Conservation (phyloP, 2,329 filamentous ascomycete species). For the Phoma herbarum region DNA sequence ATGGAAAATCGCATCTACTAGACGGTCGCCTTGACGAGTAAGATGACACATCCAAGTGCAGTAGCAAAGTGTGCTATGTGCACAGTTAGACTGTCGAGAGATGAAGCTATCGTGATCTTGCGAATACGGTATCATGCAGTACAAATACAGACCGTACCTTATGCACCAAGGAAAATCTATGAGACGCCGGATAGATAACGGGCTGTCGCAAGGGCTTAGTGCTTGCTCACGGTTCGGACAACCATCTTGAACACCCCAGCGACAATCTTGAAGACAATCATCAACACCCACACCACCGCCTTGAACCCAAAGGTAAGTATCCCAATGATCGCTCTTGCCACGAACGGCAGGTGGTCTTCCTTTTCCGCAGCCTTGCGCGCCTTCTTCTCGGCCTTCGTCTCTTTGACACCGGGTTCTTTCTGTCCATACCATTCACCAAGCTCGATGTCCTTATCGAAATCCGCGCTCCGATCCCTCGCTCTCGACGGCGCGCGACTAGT, state of each 20-base stretch:
- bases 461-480: slow-evolving; percentile 13
- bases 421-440: slow-evolving; percentile 51
- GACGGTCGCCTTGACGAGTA: too few relatives aligned
- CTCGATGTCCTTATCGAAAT: slow-evolving; percentile 51
- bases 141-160: too few relatives aligned
- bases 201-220: too few relatives aligned
- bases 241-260: slow-evolving; percentile 52
- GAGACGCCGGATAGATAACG: too few relatives aligned
- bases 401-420: slow-evolving; percentile 16
- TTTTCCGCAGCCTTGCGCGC: slow-evolving; percentile 43
- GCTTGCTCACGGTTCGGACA: slow-evolving; percentile 22
- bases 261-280: slow-evolving; percentile 54
- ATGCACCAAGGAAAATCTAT: background rate
- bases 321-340: slow-evolving; percentile 51
- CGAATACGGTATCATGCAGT: too few relatives aligned
- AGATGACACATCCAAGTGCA: too few relatives aligned
- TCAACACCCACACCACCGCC: slow-evolving; percentile 53
- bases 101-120: too few relatives aligned
- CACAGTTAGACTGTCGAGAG: too few relatives aligned
- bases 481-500: slow-evolving; percentile 14
- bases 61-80: too few relatives aligned
- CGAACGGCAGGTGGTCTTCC: slow-evolving; percentile 49
- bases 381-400: slow-evolving; percentile 36
- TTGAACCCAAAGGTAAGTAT: slow-evolving; percentile 55
- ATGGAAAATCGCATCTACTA: too few relatives aligned